Percentiles rank a stretch among this genome's conserved stretches.
Conservation (phyloP, 2,329 filamentous ascomycete species). For the Apiospora rasikravindrae region DNA sequence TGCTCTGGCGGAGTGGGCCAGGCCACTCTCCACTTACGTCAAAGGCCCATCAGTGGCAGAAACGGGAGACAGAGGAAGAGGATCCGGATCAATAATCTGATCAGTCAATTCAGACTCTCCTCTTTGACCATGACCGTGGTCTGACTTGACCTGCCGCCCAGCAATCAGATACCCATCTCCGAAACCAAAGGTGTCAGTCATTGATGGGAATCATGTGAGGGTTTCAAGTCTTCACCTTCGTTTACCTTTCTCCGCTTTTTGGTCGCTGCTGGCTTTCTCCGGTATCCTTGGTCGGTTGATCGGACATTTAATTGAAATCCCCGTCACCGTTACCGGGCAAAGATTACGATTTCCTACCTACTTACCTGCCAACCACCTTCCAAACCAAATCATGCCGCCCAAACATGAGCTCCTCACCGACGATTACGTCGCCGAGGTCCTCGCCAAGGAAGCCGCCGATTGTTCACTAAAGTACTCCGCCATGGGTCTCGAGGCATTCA, state of each 20-base stretch:
- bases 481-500: slow-evolving; percentile 73
- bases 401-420: slow-evolving; percentile 63
- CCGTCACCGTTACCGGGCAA: background rate
- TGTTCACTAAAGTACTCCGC: slow-evolving; percentile 76
- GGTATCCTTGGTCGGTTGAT: background rate
- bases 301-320: background rate
- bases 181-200: background rate
- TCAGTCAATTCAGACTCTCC: background rate
- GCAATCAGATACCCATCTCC: background rate
- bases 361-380: slow-evolving; percentile 28
- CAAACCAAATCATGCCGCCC: slow-evolving; percentile 30
- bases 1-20: background rate
- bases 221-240: background rate
- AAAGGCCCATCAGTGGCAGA: background rate
- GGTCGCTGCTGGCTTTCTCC: background rate
- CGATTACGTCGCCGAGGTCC: slow-evolving; percentile 79
- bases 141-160: background rate
- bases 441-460: slow-evolving; percentile 79
- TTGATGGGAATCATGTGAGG: background rate
- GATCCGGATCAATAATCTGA: background rate
- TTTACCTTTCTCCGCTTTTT: slow-evolving; percentile 1
- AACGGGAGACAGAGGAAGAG: background rate
- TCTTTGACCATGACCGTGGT: background rate
- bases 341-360: background rate
- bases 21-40: background rate